phyloP scores from a whole-genome alignment of 108 stramenopile genomes.

The Cyclotella choctawhatcheeana region DNA sequence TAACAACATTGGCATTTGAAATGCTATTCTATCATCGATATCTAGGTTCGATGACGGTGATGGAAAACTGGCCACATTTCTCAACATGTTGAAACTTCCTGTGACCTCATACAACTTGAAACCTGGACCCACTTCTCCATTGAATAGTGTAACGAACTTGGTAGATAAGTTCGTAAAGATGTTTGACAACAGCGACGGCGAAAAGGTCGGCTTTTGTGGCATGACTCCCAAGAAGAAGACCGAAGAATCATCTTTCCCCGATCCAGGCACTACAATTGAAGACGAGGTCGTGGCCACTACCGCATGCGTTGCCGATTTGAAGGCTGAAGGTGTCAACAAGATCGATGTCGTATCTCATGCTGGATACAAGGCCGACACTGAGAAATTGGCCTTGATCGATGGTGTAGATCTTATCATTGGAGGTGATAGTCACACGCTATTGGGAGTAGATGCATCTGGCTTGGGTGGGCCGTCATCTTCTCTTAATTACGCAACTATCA shows the following conservation, averaged over 20 bases:
- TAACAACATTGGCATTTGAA: not conserved
- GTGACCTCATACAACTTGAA: slow-evolving; percentile 35
- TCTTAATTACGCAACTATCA: slow-evolving; percentile 38
- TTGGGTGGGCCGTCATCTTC: slow-evolving; percentile 6
- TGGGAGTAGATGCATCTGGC: slow-evolving; percentile 36
- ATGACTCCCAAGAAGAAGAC: slow-evolving; percentile 41
- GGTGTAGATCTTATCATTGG: slow-evolving; percentile 70
- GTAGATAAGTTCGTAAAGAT: slow-evolving; percentile 21
- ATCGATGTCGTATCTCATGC: slow-evolving; percentile 57
- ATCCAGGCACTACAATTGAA: slow-evolving; percentile 42
- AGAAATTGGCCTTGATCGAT: slow-evolving; percentile 37
- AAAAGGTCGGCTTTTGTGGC: slow-evolving; percentile 50
- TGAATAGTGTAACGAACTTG: slow-evolving; percentile 18
- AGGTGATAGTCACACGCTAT: slow-evolving; percentile 55
- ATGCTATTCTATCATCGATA: not conserved
- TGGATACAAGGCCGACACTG: slow-evolving; percentile 50
- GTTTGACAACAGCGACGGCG: slow-evolving; percentile 42
- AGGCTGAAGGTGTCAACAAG: slow-evolving; percentile 53
- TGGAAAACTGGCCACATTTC: slow-evolving; percentile 43
- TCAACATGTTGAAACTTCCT: slow-evolving; percentile 20
- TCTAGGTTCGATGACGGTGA: slow-evolving; percentile 64
- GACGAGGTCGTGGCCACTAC: slow-evolving; percentile 50
- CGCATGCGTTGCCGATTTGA: slow-evolving; percentile 40
- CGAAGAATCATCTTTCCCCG: slow-evolving; percentile 39
- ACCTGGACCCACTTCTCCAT: slow-evolving; percentile 14